Conservation (phyloP, 2,329 filamentous ascomycete genomes). For the Neocucurbitaria cava region DNA sequence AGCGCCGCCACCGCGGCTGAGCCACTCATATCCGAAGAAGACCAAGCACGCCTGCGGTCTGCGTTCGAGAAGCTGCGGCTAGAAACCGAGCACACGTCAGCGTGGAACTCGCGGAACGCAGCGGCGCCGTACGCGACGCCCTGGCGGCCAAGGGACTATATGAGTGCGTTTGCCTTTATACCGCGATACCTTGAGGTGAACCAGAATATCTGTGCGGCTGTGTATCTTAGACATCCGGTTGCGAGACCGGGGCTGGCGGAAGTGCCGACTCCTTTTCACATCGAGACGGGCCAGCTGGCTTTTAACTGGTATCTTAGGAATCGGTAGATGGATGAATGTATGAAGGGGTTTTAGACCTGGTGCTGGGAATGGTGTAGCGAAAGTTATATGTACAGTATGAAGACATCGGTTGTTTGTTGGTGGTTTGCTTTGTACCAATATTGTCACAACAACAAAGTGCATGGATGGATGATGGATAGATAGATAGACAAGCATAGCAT, state of each 20-base stretch:
- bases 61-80: slow-evolving; percentile 68
- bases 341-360: too few species aligned
- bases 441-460: neutral
- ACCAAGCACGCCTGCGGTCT: slow-evolving; percentile 61
- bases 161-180: slow-evolving; percentile 93
- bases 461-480: too few species aligned
- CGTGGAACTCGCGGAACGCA: slow-evolving; percentile 53
- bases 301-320: slow-evolving; percentile 94
- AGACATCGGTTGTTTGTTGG: neutral
- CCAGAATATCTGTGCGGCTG: slow-evolving; percentile 93
- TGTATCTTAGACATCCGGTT: slow-evolving; percentile 93
- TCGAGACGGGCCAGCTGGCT: slow-evolving; percentile 76
- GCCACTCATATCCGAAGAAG: slow-evolving; percentile 55
- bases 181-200: slow-evolving; percentile 97
- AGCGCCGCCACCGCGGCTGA: slow-evolving; percentile 16
- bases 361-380: too few species aligned
- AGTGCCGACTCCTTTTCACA: slow-evolving; percentile 78
- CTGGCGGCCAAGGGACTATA: slow-evolving; percentile 85
- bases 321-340: slow-evolving; percentile 62
- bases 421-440: slow-evolving; percentile 13
- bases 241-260: slow-evolving; percentile 79
- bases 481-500: neutral
- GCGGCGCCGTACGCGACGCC: slow-evolving; percentile 84
- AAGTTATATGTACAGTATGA: slow-evolving; percentile 5
- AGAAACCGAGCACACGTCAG: slow-evolving; percentile 77